A percentile compares a stretch with the other conserved stretches of the same genome.
These are phyloP conservation scores for Lentinus brumalis DNA, from an alignment of 768 basidiomycete genomes.

Conservation along the genomic window DNA sequence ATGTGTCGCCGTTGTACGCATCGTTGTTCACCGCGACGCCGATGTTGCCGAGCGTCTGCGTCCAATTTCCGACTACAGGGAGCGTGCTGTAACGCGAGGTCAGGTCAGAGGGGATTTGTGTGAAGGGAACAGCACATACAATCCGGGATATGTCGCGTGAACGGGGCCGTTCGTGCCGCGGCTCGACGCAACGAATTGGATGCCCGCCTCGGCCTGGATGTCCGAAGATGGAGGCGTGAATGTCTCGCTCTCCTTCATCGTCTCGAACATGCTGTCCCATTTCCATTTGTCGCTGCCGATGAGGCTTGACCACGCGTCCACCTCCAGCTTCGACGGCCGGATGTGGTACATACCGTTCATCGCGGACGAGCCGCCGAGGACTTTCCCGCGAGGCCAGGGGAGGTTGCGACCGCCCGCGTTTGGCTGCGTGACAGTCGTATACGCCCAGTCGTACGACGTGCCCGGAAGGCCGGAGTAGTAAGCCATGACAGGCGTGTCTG, in stretches of 20 bases:
- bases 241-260: constrained; percentile 56
- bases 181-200: constrained; percentile 44
- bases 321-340: constrained; percentile 50
- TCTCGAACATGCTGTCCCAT: constrained; percentile 47
- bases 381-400: constrained; percentile 65
- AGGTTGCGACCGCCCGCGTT: constrained; percentile 44
- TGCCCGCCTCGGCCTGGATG: constrained; percentile 42
- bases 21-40: constrained; percentile 45
- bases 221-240: constrained; percentile 53
- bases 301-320: constrained; percentile 49
- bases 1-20: constrained; percentile 49
- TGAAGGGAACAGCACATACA: constrained; percentile 36
- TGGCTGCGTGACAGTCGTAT: constrained; percentile 50
- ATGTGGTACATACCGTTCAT: constrained; percentile 72
- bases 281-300: constrained; percentile 46
- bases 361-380: constrained; percentile 69
- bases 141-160: constrained; percentile 51
- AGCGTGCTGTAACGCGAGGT: constrained; percentile 42
- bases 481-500: constrained; percentile 53
- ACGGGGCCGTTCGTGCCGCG: constrained; percentile 58
- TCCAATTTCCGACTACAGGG: constrained; percentile 59
- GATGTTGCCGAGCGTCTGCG: constrained; percentile 44
- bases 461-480: constrained; percentile 55
- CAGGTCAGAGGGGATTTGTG: no score
- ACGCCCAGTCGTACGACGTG: constrained; percentile 57